These are phyloP conservation scores for Jacaranda copaia DNA, from an alignment of 257 asterid species.

Conservation along the genomic window DNA sequence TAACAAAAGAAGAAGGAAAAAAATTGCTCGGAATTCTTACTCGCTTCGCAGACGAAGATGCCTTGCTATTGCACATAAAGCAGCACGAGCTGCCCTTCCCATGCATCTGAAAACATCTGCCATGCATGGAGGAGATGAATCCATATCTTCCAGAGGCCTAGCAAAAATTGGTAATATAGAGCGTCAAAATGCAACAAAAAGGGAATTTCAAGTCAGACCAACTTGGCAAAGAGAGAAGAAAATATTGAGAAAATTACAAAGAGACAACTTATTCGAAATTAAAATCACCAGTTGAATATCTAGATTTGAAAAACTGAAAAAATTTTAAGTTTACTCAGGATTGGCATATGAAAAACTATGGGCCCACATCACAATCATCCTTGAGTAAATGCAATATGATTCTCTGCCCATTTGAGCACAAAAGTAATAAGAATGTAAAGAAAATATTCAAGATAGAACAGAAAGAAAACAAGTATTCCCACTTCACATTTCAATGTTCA, in stretches of 20 bases:
- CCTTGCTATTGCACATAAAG: conserved; percentile 84
- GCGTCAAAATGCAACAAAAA: conserved; percentile 31
- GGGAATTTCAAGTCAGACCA: conserved; percentile 28
- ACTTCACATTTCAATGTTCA: not conserved
- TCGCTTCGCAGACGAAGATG: conserved; percentile 95
- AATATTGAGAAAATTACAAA: conserved; percentile 24
- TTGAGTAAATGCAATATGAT: conserved; percentile 24
- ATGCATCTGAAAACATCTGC: conserved; percentile 88
- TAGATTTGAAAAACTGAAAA: not conserved
- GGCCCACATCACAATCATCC: conserved; percentile 10
- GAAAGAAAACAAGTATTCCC: not conserved
- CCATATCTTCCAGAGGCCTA: conserved; percentile 88
- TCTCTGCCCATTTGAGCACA: conserved; percentile 22
- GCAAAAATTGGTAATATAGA: conserved; percentile 23
- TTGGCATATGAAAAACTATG: conserved; percentile 20
- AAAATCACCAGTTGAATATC: conserved; percentile 16
- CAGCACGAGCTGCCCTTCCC: conserved; percentile 95
- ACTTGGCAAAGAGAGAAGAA: conserved; percentile 20
- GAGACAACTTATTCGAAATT: not conserved
- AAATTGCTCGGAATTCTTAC: conserved; percentile 48
- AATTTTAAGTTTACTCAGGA: not conserved
- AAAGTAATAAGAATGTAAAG: conserved; percentile 19
- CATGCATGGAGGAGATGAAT: conserved; percentile 97
- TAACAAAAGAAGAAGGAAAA: conserved; percentile 7
- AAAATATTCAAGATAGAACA: conserved; percentile 15